Percentiles rank a stretch among this genome's conserved stretches.
phyloP scores from a whole-genome alignment of 495 filamentous ascomycete species.

The Talaromyces ruber region DNA sequence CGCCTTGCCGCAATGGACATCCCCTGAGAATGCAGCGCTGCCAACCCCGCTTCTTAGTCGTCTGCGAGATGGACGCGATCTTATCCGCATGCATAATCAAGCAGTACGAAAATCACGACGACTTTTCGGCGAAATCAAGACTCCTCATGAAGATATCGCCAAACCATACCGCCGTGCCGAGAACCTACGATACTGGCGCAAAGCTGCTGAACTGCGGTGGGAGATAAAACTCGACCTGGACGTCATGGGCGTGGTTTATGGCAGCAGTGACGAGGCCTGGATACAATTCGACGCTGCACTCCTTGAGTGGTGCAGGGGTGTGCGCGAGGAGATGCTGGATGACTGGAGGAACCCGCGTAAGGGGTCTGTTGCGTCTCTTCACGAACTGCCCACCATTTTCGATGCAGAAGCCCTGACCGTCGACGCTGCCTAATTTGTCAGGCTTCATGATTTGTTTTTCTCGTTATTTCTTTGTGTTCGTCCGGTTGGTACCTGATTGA shows the following conservation, averaged over 20 bases:
- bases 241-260: conserved; percentile 76
- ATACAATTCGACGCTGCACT: conserved; percentile 71
- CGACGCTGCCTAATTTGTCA: neutral
- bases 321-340: conserved; percentile 64
- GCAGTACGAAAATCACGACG: conserved; percentile 74
- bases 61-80: conserved; percentile 67
- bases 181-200: conserved; percentile 91
- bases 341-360: conserved; percentile 37
- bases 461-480: conserved; percentile 16
- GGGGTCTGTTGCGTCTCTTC: conserved; percentile 6
- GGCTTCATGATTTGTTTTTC: conserved; percentile 11
- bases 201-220: conserved; percentile 91
- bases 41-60: conserved; percentile 70
- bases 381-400: conserved; percentile 3
- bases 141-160: conserved; percentile 77
- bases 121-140: conserved; percentile 84
- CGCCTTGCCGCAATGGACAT: conserved; percentile 62
- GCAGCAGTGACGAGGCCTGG: conserved; percentile 58
- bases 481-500: neutral
- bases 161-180: conserved; percentile 94
- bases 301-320: conserved; percentile 65
- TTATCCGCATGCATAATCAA: conserved; percentile 84
- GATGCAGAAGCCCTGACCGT: neutral
- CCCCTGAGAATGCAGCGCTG: conserved; percentile 39
- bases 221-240: conserved; percentile 80